Base-by-base conservation (phyloP, 2,329 filamentous ascomycete genomes). In the Lasiodiplodia theobromae region DNA sequence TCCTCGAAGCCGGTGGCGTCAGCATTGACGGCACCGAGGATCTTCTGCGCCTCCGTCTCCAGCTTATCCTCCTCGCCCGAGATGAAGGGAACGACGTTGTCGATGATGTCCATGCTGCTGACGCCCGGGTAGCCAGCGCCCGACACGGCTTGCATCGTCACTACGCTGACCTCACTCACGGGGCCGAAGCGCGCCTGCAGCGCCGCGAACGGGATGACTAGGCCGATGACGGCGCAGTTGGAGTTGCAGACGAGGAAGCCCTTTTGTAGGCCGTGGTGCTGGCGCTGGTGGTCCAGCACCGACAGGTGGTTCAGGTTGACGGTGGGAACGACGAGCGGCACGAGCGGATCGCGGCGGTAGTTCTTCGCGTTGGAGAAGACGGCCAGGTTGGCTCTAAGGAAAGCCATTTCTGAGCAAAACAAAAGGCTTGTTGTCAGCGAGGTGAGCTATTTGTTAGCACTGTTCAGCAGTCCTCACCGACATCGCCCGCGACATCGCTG, bases 281-380 rank as follows among this genome's bases (percentile, higher is more conserved):
- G 86, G 71, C 92, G 88, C 83, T 98, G 95, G 81, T 96, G 90
- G n/a, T 92, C 91, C 77, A 98, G 95, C 70, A 97, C 86, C 77
- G 91, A 88, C 75, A 97, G 87, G 81, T 98, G 95, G 53, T 88
- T 82, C 14, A 97, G 89, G 84, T 98, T 98, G 80, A 98, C 94
- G 23, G 94, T 97, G 1, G 96, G 96, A 10, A 98, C 94, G 72
- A 98, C 92, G 76, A 98, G 89, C 12, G 96, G 96, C 2, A 97
- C 94, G 60, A 95, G 85, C 23, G 94, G 93, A 79, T 97, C 91
- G 78, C 91, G 91, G 75, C 96, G 92, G 86, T 97, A 93, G 87
- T 97, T 98, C 83, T 97, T 97, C 64, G 96, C 94, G 81, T 98
- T 99, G 75, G 94, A 97, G 85, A 99, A 98, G 79, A 97, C 92